Percentiles rank a stretch among this genome's conserved stretches.
Conservation (phyloP, 2,329 filamentous ascomycete genomes). For the Gnomoniopsis sp. region DNA sequence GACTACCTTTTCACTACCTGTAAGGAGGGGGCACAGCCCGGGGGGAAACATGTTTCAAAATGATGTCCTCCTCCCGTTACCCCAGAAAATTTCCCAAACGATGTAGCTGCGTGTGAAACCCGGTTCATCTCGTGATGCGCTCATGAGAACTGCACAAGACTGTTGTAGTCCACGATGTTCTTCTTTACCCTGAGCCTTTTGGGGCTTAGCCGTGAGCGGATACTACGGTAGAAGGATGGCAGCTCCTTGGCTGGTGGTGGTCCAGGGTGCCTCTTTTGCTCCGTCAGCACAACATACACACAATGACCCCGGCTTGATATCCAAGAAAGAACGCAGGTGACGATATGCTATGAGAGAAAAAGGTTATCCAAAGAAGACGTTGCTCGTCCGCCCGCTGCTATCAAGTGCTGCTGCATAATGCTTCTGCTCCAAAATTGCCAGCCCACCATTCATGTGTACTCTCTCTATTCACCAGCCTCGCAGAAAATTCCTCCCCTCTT, state of each 20-base stretch:
- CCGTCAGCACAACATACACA: not conserved
- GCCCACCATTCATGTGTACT: not conserved
- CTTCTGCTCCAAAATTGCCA: not conserved
- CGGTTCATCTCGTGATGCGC: too few relatives aligned
- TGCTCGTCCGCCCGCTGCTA: conserved; percentile 5
- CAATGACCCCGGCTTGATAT: not conserved
- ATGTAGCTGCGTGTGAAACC: too few relatives aligned
- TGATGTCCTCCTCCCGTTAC: too few relatives aligned
- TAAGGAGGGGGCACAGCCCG: too few relatives aligned
- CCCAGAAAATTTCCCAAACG: too few relatives aligned
- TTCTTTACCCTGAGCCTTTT: too few relatives aligned
- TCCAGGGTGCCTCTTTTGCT: not conserved
- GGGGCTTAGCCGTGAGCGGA: too few relatives aligned
- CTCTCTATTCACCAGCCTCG: not conserved
- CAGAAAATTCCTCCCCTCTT: not conserved
- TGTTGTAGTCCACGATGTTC: too few relatives aligned
- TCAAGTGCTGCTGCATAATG: not conserved
- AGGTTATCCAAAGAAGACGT: conserved; percentile 5
- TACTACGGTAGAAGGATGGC: not conserved
- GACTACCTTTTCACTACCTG: too few relatives aligned
- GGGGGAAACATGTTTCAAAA: too few relatives aligned
- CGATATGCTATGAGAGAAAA: conserved; percentile 13
- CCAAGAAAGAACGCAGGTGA: not conserved
- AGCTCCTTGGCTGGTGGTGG: not conserved
- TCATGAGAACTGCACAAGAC: too few relatives aligned